These are phyloP conservation scores for Xylariaceae sp. DNA, from an alignment of 2,329 filamentous ascomycete species.

Conservation along the genomic window DNA sequence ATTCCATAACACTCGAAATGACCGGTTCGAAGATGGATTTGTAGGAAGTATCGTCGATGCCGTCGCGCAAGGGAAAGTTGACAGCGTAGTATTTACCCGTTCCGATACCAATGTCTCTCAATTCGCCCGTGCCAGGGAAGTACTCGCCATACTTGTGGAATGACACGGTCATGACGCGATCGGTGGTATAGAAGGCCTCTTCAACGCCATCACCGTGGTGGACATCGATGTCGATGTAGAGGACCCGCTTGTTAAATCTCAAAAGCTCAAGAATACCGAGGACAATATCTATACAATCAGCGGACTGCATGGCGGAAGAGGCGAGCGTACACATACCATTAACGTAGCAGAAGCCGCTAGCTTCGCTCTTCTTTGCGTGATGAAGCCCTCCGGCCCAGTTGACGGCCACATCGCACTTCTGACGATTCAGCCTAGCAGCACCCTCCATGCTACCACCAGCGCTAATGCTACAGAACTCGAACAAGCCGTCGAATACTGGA, in stretches of 20 bases:
- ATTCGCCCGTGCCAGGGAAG: slow-evolving; percentile 87
- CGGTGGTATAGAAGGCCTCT: slow-evolving; percentile 88
- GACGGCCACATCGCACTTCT: slow-evolving; percentile 93
- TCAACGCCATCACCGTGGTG: slow-evolving; percentile 93
- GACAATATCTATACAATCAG: slow-evolving; percentile 68
- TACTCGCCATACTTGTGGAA: slow-evolving; percentile 98
- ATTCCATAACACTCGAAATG: slow-evolving; percentile 79
- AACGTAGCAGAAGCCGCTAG: slow-evolving; percentile 96
- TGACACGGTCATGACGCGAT: slow-evolving; percentile 87
- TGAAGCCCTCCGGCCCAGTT: slow-evolving; percentile 98
- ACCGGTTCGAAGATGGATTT: slow-evolving; percentile 89
- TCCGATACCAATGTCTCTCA: slow-evolving; percentile 82
- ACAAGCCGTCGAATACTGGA: slow-evolving; percentile 96
- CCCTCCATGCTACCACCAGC: slow-evolving; percentile 92
- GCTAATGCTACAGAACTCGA: slow-evolving; percentile 92
- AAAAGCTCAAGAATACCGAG: slow-evolving; percentile 90
- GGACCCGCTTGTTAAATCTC: slow-evolving; percentile 83
- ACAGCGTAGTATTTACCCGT: slow-evolving; percentile 84
- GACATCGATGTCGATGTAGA: slow-evolving; percentile 96
- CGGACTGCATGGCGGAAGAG: not conserved
- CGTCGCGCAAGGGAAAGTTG: slow-evolving; percentile 88
- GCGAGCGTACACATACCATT: slow-evolving; percentile 61
- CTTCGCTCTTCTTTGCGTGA: slow-evolving; percentile 95
- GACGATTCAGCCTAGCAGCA: slow-evolving; percentile 80
- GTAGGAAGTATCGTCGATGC: slow-evolving; percentile 87